These are phyloP conservation scores for Fusarium mexicanum DNA, from an alignment of 2,329 filamentous ascomycete species.

Conservation along the genomic window DNA sequence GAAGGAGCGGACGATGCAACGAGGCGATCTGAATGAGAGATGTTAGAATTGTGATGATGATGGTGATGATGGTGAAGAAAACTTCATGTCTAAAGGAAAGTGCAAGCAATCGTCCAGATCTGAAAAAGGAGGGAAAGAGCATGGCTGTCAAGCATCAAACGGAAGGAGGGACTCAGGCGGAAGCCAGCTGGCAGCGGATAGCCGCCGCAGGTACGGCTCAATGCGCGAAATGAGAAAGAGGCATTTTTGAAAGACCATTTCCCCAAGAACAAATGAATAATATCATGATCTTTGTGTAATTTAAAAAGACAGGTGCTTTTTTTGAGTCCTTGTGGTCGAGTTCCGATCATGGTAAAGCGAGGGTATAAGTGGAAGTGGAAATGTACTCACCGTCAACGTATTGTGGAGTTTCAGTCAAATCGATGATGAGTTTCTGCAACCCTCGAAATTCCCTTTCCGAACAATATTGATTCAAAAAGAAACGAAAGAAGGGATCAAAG, in stretches of 20 bases:
- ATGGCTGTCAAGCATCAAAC: conserved; percentile 11
- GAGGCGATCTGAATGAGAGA: conserved; percentile 45
- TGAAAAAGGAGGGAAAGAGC: conserved; percentile 9
- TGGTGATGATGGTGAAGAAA: not conserved
- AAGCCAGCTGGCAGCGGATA: conserved; percentile 20
- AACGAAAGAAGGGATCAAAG: conserved; percentile 21
- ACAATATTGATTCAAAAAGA: conserved; percentile 28
- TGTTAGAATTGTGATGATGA: conserved; percentile 22
- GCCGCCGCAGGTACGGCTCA: conserved; percentile 18
- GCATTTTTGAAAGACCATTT: not conserved
- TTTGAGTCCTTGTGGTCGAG: not conserved
- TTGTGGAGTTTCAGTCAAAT: conserved; percentile 4
- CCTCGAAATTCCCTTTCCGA: conserved; percentile 18
- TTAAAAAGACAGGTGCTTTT: not conserved
- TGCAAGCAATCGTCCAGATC: not conserved
- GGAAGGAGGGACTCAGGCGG: conserved; percentile 18
- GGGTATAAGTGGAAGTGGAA: conserved; percentile 20
- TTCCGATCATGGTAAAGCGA: conserved; percentile 9
- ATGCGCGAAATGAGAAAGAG: not conserved
- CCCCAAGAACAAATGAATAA: not conserved
- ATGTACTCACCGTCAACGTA: conserved; percentile 27
- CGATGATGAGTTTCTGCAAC: conserved; percentile 6
- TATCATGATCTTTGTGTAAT: not conserved
- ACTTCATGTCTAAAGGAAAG: conserved; percentile 1
- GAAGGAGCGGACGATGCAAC: conserved; percentile 51